Evolutionary conservation across 805 yeast species (phyloP).

Genomic region (Yarrowia hollandica): DNA sequence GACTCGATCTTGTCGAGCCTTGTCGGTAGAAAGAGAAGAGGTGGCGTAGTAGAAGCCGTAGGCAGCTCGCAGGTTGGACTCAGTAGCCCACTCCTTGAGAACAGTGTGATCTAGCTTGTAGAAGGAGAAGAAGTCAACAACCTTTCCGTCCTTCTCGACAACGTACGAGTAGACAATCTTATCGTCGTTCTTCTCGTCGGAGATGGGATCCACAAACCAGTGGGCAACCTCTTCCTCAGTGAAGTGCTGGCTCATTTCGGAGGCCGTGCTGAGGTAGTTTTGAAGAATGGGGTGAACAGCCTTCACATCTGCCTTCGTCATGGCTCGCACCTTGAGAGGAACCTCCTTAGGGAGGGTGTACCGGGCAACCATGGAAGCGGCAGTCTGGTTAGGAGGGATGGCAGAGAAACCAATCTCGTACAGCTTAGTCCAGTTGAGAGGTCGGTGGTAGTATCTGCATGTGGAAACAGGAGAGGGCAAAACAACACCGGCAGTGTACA

Average conservation of each 20-base stretch:
- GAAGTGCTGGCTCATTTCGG: constrained; percentile 72
- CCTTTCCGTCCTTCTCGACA: constrained; percentile 53
- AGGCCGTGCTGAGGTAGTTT: constrained; percentile 61
- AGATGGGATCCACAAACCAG: constrained; percentile 62
- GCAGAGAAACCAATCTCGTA: constrained; percentile 87
- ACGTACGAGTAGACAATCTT: constrained; percentile 76
- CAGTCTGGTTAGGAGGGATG: constrained; percentile 69
- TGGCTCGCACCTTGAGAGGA: constrained; percentile 54
- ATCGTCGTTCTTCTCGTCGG: constrained; percentile 46
- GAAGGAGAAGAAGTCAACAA: constrained; percentile 88
- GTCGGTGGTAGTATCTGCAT: constrained; percentile 90
- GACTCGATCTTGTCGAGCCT: constrained; percentile 51
- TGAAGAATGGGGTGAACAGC: constrained; percentile 60
- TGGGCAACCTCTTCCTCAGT: constrained; percentile 69
- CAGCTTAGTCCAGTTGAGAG: constrained; percentile 86
- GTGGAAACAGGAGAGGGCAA: constrained; percentile 90
- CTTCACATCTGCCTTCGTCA: constrained; percentile 62
- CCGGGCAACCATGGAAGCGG: constrained; percentile 62
- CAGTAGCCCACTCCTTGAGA: constrained; percentile 53
- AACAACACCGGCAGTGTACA: constrained; percentile 88
- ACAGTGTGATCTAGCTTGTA: constrained; percentile 87
- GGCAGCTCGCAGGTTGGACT: constrained; percentile 76
- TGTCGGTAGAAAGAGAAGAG: constrained; percentile 53
- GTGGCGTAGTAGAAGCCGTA: constrained; percentile 89
- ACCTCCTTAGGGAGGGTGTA: constrained; percentile 56